Evolutionary conservation across 345 rosid genomes (phyloP).

Genomic region (Sisymbrium irio): DNA sequence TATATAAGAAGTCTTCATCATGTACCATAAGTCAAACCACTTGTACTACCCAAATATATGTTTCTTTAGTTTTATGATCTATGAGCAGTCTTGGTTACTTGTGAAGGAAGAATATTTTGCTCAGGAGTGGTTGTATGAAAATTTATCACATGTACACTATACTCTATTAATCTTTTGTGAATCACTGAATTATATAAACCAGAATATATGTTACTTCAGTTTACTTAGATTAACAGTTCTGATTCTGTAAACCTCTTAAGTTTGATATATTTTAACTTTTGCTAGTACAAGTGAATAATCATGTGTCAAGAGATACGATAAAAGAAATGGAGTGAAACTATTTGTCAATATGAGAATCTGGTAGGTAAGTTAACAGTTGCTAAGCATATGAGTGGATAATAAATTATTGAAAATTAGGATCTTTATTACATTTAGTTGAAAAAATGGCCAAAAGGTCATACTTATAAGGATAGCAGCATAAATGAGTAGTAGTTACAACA

Average conservation of each 20-base stretch:
- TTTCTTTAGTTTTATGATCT: neutral
- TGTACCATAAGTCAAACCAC: neutral
- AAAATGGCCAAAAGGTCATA: slow-evolving; percentile 25
- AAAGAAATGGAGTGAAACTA: neutral
- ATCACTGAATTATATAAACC: neutral
- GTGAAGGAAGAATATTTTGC: neutral
- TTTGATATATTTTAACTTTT: neutral
- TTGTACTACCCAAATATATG: neutral
- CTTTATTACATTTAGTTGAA: neutral
- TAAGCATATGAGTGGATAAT: neutral
- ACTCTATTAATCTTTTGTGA: neutral
- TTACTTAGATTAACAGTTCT: neutral
- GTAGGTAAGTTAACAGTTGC: neutral
- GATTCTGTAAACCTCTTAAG: slow-evolving; percentile 2
- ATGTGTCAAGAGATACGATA: neutral
- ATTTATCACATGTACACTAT: neutral
- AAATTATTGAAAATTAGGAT: slow-evolving; percentile 5
- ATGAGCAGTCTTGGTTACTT: neutral
- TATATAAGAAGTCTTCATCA: neutral
- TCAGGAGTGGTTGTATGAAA: neutral
- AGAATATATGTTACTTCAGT: neutral
- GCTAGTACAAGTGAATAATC: neutral
- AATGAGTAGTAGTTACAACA: slow-evolving; percentile 38
- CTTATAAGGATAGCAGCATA: neutral
- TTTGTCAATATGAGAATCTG: slow-evolving; percentile 2